These are phyloP conservation scores for Calonectria honghensis DNA, from an alignment of 2,329 filamentous ascomycete genomes.

Conservation along the genomic window DNA sequence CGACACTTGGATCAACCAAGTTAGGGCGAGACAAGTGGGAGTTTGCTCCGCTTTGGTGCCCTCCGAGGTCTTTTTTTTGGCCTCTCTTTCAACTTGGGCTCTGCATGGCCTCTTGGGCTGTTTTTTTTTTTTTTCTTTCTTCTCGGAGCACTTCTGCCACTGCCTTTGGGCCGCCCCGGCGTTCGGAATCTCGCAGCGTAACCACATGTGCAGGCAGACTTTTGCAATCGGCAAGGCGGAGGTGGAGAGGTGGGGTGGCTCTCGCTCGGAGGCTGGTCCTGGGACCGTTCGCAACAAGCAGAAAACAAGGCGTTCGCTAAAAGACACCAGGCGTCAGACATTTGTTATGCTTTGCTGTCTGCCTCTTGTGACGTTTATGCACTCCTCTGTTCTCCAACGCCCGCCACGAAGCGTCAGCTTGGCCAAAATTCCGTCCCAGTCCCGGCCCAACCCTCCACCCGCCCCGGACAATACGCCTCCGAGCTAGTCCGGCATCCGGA, in stretches of 20 bases:
- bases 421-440: background rate
- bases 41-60: constrained; percentile 48
- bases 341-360: constrained; percentile 26
- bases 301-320: constrained; percentile 25
- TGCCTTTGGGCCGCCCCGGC: constrained; percentile 30
- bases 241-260: constrained; percentile 10
- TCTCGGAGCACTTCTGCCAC: background rate
- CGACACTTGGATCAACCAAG: constrained; percentile 49
- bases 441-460: constrained; percentile 19
- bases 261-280: constrained; percentile 19
- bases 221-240: constrained; percentile 19
- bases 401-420: constrained; percentile 1
- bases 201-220: constrained; percentile 7
- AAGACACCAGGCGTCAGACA: constrained; percentile 2
- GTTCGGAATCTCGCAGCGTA: constrained; percentile 17
- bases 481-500: constrained; percentile 28
- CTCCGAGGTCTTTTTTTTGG: background rate
- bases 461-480: constrained; percentile 15
- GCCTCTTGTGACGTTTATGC: constrained; percentile 17
- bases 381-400: background rate
- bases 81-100: background rate
- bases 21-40: constrained; percentile 50
- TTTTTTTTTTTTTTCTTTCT: background rate
- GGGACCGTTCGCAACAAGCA: constrained; percentile 16
- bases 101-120: background rate